phyloP scores from a whole-genome alignment of 2,329 filamentous ascomycete species.

The Lachnum nothofagi region DNA sequence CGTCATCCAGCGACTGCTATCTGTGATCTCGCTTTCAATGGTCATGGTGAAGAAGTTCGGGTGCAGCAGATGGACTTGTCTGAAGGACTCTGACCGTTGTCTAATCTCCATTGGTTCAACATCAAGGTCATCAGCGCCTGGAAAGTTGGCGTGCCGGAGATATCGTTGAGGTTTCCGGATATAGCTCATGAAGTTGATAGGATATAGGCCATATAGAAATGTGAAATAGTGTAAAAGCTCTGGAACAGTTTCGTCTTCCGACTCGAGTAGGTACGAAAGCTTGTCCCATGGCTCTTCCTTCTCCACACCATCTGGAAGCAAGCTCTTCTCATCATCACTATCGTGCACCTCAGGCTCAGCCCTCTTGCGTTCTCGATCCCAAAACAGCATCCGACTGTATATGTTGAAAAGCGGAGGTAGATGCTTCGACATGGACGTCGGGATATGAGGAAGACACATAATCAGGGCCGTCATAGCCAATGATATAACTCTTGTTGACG shows the following conservation, averaged over 20 bases:
- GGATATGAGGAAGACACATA: constrained; percentile 80
- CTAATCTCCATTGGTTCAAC: constrained; percentile 74
- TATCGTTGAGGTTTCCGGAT: constrained; percentile 77
- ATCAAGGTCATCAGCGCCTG: constrained; percentile 67
- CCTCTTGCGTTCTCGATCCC: constrained; percentile 47
- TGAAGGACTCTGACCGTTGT: constrained; percentile 68
- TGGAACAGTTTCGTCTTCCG: constrained; percentile 57
- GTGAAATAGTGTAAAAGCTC: constrained; percentile 74
- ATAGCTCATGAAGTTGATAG: constrained; percentile 81
- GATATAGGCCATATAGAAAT: constrained; percentile 76
- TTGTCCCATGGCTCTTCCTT: constrained; percentile 56
- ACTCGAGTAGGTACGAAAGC: constrained; percentile 55
- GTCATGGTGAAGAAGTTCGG: constrained; percentile 81
- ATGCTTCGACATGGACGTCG: constrained; percentile 62
- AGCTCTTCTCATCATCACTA: constrained; percentile 21
- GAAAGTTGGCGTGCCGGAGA: constrained; percentile 66
- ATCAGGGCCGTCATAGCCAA: constrained; percentile 68
- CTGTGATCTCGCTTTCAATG: constrained; percentile 71
- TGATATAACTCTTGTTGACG: constrained; percentile 71
- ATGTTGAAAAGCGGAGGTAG: constrained; percentile 74
- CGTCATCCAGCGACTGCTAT: constrained; percentile 72
- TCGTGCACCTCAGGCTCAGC: constrained; percentile 9
- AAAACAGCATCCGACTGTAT: constrained; percentile 74
- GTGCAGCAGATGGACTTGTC: constrained; percentile 68
- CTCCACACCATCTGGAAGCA: constrained; percentile 33